Evolutionary conservation across 495 filamentous ascomycete species (phyloP).

Genomic region (Trypethelium eluteriae): DNA sequence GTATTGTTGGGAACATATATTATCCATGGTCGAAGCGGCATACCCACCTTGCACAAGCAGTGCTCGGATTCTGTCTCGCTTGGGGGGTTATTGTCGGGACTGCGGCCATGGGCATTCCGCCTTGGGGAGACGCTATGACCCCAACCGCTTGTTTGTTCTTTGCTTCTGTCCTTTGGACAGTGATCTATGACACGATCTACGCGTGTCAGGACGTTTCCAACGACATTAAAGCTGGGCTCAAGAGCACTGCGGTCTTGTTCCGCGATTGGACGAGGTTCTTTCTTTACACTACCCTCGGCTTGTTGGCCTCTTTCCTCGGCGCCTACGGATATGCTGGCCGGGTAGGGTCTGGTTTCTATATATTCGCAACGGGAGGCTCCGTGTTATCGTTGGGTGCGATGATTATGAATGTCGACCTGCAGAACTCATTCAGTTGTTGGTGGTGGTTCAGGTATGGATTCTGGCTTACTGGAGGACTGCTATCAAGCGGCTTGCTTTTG

Average conservation of each 20-base stretch:
- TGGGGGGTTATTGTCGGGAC: constrained; percentile 33
- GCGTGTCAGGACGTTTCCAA: constrained; percentile 39
- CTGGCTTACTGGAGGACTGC: not conserved
- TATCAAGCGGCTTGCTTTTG: not conserved
- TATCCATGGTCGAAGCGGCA: constrained; percentile 41
- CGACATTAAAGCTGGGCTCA: constrained; percentile 34
- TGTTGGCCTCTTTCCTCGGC: not conserved
- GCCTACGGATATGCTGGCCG: not conserved
- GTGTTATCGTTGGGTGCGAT: not conserved
- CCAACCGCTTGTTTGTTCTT: constrained; percentile 27
- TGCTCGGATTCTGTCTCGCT: constrained; percentile 37
- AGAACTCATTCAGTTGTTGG: not conserved
- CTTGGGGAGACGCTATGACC: constrained; percentile 16
- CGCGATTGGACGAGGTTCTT: not conserved
- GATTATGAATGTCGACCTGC: not conserved
- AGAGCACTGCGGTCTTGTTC: constrained; percentile 36
- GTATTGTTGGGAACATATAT: not conserved
- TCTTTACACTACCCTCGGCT: not conserved
- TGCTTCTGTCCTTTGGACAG: constrained; percentile 32
- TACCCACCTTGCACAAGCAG: constrained; percentile 37
- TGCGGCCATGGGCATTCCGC: not conserved
- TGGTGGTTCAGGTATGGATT: not conserved
- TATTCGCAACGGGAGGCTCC: not conserved
- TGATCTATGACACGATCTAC: constrained; percentile 41
- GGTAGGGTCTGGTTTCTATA: not conserved